Percentiles rank a stretch among this genome's conserved stretches.
Evolutionary conservation across 1,284 basidiomycete genomes (phyloP).

Genomic region (Fomitopsis schrenkii): DNA sequence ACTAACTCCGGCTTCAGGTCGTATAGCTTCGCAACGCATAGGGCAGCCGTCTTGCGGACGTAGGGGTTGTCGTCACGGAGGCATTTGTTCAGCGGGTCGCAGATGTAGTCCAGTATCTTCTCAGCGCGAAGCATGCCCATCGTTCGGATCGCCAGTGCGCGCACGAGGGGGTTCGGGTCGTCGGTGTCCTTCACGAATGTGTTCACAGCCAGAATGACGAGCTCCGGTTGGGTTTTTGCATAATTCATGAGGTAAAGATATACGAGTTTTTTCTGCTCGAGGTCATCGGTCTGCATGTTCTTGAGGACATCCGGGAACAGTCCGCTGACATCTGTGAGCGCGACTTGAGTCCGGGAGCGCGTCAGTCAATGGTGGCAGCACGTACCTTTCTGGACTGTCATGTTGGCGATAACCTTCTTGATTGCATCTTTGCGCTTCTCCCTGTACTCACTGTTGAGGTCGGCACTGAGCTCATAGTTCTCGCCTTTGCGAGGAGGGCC

Average conservation of each 20-base stretch:
- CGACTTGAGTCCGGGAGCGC: neutral
- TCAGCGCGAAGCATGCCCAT: constrained; percentile 97
- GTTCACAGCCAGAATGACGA: constrained; percentile 97
- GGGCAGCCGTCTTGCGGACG: constrained; percentile 94
- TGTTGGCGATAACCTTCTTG: constrained; percentile 93
- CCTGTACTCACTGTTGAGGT: constrained; percentile 94
- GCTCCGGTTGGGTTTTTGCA: constrained; percentile 96
- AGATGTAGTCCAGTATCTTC: constrained; percentile 98
- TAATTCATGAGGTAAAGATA: constrained; percentile 99
- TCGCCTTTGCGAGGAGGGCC: constrained; percentile 74
- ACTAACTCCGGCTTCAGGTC: constrained; percentile 95
- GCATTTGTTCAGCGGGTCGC: constrained; percentile 89
- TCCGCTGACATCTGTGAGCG: constrained; percentile 76
- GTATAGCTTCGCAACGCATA: constrained; percentile 96
- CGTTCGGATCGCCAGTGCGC: constrained; percentile 94
- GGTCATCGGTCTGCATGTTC: constrained; percentile 96
- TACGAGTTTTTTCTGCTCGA: constrained; percentile 96
- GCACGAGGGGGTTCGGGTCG: constrained; percentile 94
- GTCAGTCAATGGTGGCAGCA: neutral
- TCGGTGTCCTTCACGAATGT: constrained; percentile 98
- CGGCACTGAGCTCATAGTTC: constrained; percentile 92
- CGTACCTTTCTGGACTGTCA: constrained; percentile 91
- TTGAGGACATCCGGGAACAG: constrained; percentile 98
- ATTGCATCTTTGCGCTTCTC: constrained; percentile 98
- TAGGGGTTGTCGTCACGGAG: constrained; percentile 95